phyloP scores from a whole-genome alignment of 1,139 yeast species.

The Saccharomyces uvarum region DNA sequence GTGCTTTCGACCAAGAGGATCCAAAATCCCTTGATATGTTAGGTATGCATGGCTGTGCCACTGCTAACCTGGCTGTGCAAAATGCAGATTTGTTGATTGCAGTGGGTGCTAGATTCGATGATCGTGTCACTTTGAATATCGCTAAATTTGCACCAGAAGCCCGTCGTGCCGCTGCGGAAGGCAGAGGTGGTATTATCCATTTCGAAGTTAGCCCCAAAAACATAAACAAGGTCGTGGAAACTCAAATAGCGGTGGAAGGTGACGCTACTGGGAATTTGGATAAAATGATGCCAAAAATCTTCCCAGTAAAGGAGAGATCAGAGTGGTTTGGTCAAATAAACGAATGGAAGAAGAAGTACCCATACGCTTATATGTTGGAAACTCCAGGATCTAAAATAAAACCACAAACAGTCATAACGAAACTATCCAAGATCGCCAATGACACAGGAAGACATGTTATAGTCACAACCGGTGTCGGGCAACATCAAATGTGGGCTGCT shows the following conservation, averaged over 20 bases:
- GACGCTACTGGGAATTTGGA: conserved; percentile 78
- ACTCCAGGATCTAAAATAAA: conserved; percentile 76
- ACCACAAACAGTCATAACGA: conserved; percentile 85
- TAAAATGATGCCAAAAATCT: conserved; percentile 61
- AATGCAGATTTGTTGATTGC: conserved; percentile 89
- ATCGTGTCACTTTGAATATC: conserved; percentile 88
- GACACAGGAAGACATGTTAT: conserved; percentile 64
- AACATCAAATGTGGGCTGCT: conserved; percentile 99
- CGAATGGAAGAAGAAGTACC: conserved; percentile 81
- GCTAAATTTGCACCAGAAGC: conserved; percentile 91
- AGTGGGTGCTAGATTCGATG: conserved; percentile 94
- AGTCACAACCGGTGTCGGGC: conserved; percentile 97
- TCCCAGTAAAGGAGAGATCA: conserved; percentile 55
- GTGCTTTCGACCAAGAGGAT: conserved; percentile 89
- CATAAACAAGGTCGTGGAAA: conserved; percentile 94
- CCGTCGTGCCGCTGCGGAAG: conserved; percentile 75
- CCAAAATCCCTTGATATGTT: conserved; percentile 88
- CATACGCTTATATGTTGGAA: conserved; percentile 70
- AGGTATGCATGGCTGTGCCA: conserved; percentile 97
- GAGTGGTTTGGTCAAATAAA: conserved; percentile 72
- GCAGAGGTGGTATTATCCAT: conserved; percentile 92
- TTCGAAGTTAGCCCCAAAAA: conserved; percentile 94
- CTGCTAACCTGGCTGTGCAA: conserved; percentile 91
- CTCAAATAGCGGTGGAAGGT: conserved; percentile 95
- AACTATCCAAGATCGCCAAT: conserved; percentile 65